Evolutionary conservation across 2,329 filamentous ascomycete species (phyloP).

Genomic region (Fusarium sp.): DNA sequence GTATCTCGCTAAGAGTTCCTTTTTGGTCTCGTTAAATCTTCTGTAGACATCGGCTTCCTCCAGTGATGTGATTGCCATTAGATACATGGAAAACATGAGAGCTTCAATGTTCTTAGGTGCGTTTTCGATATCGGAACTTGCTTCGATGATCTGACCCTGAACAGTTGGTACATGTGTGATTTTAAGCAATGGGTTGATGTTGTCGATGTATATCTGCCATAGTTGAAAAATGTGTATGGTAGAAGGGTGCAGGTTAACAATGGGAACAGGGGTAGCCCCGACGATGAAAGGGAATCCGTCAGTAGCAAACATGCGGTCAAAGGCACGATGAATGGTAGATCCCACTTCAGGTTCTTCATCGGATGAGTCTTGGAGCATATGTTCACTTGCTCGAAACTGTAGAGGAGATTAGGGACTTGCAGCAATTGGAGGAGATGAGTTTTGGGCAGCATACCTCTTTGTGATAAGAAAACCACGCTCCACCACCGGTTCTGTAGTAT

Average conservation of each 20-base stretch:
- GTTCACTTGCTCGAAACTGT: slow-evolving; percentile 63
- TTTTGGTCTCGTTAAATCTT: slow-evolving; percentile 65
- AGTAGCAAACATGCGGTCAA: slow-evolving; percentile 68
- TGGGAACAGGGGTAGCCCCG: slow-evolving; percentile 56
- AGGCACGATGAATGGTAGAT: slow-evolving; percentile 67
- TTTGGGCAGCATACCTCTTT: slow-evolving; percentile 57
- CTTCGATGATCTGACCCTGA: slow-evolving; percentile 72
- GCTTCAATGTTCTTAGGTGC: slow-evolving; percentile 70
- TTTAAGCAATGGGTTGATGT: slow-evolving; percentile 76
- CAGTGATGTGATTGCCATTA: slow-evolving; percentile 68
- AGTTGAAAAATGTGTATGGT: slow-evolving; percentile 70
- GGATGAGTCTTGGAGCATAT: slow-evolving; percentile 64
- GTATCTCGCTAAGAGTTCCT: slow-evolving; percentile 62
- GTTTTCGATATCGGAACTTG: slow-evolving; percentile 64
- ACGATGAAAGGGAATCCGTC: slow-evolving; percentile 69
- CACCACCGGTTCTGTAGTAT: slow-evolving; percentile 28
- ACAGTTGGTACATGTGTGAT: slow-evolving; percentile 74
- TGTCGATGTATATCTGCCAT: slow-evolving; percentile 77
- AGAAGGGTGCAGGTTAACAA: slow-evolving; percentile 63
- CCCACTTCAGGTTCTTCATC: slow-evolving; percentile 66
- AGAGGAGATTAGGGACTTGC: slow-evolving; percentile 10
- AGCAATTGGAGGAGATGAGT: neutral
- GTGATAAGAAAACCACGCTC: slow-evolving; percentile 62
- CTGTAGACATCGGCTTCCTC: slow-evolving; percentile 65
- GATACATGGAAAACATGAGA: slow-evolving; percentile 75